These are phyloP conservation scores for Erythrobasidium yunnanense DNA, from an alignment of 768 basidiomycete genomes.

Conservation along the genomic window DNA sequence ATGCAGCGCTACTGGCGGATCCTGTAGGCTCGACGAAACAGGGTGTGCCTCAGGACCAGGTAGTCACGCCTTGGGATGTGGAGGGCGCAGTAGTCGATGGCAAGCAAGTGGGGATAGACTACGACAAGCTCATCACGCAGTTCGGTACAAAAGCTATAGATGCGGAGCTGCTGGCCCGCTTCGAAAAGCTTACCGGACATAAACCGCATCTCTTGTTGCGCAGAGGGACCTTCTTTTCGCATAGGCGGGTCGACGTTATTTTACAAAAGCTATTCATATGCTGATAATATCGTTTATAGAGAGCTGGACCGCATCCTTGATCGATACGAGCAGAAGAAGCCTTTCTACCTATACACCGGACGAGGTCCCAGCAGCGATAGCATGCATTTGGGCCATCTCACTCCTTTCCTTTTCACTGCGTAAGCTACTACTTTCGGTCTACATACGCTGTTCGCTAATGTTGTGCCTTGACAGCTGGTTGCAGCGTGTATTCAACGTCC, in stretches of 20 bases:
- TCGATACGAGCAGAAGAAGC: slow-evolving; percentile 90
- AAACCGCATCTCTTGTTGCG: slow-evolving; percentile 78
- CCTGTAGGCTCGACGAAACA: neutral
- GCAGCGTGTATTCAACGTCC: slow-evolving; percentile 89
- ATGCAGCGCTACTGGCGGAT: slow-evolving; percentile 11
- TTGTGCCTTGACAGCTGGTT: slow-evolving; percentile 58
- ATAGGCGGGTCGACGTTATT: slow-evolving; percentile 54
- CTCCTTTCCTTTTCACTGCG: slow-evolving; percentile 96
- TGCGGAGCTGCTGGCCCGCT: slow-evolving; percentile 64
- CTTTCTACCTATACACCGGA: slow-evolving; percentile 95
- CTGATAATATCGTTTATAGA: slow-evolving; percentile 44
- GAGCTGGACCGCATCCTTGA: slow-evolving; percentile 89
- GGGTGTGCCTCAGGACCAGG: slow-evolving; percentile 26
- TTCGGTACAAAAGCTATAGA: slow-evolving; percentile 84
- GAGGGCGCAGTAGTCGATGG: slow-evolving; percentile 83
- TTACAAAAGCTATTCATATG: neutral
- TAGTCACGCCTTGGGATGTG: slow-evolving; percentile 90
- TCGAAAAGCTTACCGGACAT: slow-evolving; percentile 79
- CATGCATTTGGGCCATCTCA: slow-evolving; percentile 95
- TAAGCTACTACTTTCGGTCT: slow-evolving; percentile 43
- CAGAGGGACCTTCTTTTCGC: slow-evolving; percentile 93
- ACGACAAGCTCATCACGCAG: slow-evolving; percentile 84
- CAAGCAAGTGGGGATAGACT: slow-evolving; percentile 82
- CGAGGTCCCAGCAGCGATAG: slow-evolving; percentile 92
- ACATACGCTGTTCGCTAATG: neutral